These are phyloP conservation scores for Microthyrium microscopicum DNA, from an alignment of 2,329 filamentous ascomycete genomes.

Conservation along the genomic window DNA sequence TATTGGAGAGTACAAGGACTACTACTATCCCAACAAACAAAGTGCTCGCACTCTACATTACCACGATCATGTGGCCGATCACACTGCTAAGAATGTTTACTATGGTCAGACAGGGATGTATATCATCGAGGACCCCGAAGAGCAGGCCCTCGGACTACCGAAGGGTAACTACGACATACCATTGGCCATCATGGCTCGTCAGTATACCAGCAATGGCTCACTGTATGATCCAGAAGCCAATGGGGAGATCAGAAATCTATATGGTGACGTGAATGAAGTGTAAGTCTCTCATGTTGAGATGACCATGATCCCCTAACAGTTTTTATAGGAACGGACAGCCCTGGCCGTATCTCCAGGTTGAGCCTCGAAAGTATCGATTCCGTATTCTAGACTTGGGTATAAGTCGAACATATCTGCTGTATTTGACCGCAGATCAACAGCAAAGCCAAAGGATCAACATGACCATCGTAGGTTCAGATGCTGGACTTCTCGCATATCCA, in stretches of 20 bases:
- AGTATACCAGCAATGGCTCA: slow-evolving; percentile 34
- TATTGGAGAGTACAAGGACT: slow-evolving; percentile 41
- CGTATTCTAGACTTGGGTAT: slow-evolving; percentile 33
- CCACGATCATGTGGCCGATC: slow-evolving; percentile 28
- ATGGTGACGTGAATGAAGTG: slow-evolving; percentile 33
- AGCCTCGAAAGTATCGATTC: slow-evolving; percentile 44
- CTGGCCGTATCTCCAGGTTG: slow-evolving; percentile 40
- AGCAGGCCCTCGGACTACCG: slow-evolving; percentile 33
- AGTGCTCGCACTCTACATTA: slow-evolving; percentile 40
- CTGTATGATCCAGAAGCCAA: too few species aligned
- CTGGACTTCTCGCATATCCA: slow-evolving; percentile 32
- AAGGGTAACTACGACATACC: slow-evolving; percentile 37
- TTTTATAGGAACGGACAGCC: slow-evolving; percentile 33
- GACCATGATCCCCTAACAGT: too few species aligned
- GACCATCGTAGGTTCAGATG: slow-evolving; percentile 37
- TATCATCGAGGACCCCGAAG: slow-evolving; percentile 33
- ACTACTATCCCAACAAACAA: slow-evolving; percentile 43
- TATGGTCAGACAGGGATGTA: slow-evolving; percentile 36
- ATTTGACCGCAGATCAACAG: slow-evolving; percentile 23
- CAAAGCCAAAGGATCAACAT: slow-evolving; percentile 26
- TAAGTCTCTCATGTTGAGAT: too few species aligned
- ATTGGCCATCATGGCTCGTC: slow-evolving; percentile 32
- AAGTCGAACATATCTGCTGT: slow-evolving; percentile 35
- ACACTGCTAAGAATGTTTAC: slow-evolving; percentile 40
- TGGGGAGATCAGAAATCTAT: slow-evolving; percentile 29